phyloP scores from a whole-genome alignment of 2,329 filamentous ascomycete species.

The Arthrinium phaeospermum region DNA sequence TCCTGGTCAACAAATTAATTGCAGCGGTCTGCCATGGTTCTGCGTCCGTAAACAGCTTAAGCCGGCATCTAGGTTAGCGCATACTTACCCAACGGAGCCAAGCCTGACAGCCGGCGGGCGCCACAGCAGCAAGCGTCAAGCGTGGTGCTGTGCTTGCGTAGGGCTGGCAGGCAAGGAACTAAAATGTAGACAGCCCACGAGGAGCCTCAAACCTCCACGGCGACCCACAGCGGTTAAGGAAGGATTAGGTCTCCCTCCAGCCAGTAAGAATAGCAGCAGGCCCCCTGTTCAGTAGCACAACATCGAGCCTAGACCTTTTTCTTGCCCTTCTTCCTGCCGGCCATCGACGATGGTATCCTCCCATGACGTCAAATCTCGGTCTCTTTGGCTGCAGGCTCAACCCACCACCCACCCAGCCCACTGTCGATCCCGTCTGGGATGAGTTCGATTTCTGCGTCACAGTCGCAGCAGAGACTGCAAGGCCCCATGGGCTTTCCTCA shows the following conservation, averaged over 20 bases:
- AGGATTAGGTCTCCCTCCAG: not conserved
- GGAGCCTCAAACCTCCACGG: slow-evolving; percentile 1
- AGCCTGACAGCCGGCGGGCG: not conserved
- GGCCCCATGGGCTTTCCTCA: not conserved
- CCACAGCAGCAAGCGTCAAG: slow-evolving; percentile 3
- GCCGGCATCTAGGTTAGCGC: not conserved
- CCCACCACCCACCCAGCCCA: not conserved
- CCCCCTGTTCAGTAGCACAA: not conserved
- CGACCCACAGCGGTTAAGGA: slow-evolving; percentile 4
- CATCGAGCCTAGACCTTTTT: not conserved
- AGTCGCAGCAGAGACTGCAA: not conserved
- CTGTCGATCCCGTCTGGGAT: slow-evolving; percentile 6
- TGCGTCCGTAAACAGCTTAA: not conserved
- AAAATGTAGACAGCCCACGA: not conserved
- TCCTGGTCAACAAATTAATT: not conserved
- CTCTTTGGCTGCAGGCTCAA: slow-evolving; percentile 1
- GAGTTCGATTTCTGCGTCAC: slow-evolving; percentile 6
- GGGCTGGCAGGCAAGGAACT: not conserved
- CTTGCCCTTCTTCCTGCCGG: not conserved
- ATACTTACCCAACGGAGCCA: not conserved
- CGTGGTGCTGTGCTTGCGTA: not conserved
- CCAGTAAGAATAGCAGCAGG: not conserved
- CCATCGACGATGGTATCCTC: slow-evolving; percentile 8
- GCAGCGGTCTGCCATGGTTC: slow-evolving; percentile 5
- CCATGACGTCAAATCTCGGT: not conserved